phyloP scores from a whole-genome alignment of 192 early-diverging fungal genomes.

The Umbelopsis sp. region DNA sequence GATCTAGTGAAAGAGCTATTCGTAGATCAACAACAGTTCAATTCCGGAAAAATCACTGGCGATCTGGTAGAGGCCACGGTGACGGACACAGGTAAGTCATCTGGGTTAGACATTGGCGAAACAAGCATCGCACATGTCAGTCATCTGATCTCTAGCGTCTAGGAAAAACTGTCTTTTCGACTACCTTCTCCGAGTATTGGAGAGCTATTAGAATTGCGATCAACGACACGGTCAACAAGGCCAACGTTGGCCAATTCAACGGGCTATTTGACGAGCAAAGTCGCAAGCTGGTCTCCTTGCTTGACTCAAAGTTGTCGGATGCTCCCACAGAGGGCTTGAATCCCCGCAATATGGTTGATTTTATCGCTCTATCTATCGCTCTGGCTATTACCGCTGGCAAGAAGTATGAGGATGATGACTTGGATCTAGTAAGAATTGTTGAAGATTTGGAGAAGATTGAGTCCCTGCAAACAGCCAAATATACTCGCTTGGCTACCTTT shows the following conservation, averaged over 20 bases:
- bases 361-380: conserved; percentile 29
- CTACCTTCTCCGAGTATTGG: conserved; percentile 32
- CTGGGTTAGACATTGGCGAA: not conserved
- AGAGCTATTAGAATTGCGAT: conserved; percentile 26
- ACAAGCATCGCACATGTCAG: not conserved
- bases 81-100: conserved; percentile 27
- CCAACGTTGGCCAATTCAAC: not conserved
- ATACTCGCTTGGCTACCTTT: conserved; percentile 11
- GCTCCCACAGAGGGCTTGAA: not conserved
- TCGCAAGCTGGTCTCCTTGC: conserved; percentile 24
- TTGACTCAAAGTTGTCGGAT: not conserved
- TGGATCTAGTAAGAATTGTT: conserved; percentile 17
- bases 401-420: conserved; percentile 5
- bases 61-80: conserved; percentile 25
- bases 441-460: conserved; percentile 26
- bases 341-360: conserved; percentile 26
- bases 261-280: conserved; percentile 22
- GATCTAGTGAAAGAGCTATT: conserved; percentile 23
- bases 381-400: conserved; percentile 22
- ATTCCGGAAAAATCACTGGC: conserved; percentile 21
- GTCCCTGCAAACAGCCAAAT: not conserved
- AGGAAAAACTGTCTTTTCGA: conserved; percentile 38
- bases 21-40: conserved; percentile 30
- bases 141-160: not conserved
- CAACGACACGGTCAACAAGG: conserved; percentile 6